phyloP scores from a whole-genome alignment of 768 basidiomycete species.

The Collybia sp. region DNA sequence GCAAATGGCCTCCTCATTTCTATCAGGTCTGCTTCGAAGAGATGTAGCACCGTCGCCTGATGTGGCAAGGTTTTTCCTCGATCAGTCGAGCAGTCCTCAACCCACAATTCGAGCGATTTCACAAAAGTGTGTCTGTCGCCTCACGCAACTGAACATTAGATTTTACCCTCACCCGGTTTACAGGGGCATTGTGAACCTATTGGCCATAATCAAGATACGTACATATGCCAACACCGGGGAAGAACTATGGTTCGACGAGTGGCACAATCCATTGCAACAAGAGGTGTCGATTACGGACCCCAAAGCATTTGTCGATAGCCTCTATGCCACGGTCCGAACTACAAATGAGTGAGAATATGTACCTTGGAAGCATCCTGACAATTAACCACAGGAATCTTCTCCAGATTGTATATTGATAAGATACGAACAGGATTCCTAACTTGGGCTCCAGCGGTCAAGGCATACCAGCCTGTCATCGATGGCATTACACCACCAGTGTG shows the following conservation, averaged over 20 bases:
- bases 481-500: conserved; percentile 39
- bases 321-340: conserved; percentile 32
- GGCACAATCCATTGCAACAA: conserved; percentile 57
- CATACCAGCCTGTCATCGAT: conserved; percentile 40
- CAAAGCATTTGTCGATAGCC: conserved; percentile 40
- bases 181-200: conserved; percentile 65
- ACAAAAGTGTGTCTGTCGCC: conserved; percentile 43
- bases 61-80: conserved; percentile 58
- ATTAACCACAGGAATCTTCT: conserved; percentile 57
- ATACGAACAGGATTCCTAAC: conserved; percentile 72
- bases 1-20: conserved; percentile 62
- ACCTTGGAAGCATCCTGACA: conserved; percentile 58
- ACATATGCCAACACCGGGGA: conserved; percentile 59
- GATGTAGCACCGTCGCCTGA: conserved; percentile 50
- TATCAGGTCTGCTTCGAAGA: conserved; percentile 58
- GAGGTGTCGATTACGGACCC: conserved; percentile 44
- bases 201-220: conserved; percentile 70
- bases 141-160: background rate
- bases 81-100: conserved; percentile 66
- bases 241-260: conserved; percentile 71
- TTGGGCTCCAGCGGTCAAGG: conserved; percentile 64
- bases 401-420: conserved; percentile 63
- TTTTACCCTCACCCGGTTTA: conserved; percentile 1
- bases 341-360: conserved; percentile 11
- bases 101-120: conserved; percentile 59